A percentile compares a stretch with the other conserved stretches of the same genome.
Conservation (phyloP, 495 filamentous ascomycete species). For the Amphirosellinia nigrospora region DNA sequence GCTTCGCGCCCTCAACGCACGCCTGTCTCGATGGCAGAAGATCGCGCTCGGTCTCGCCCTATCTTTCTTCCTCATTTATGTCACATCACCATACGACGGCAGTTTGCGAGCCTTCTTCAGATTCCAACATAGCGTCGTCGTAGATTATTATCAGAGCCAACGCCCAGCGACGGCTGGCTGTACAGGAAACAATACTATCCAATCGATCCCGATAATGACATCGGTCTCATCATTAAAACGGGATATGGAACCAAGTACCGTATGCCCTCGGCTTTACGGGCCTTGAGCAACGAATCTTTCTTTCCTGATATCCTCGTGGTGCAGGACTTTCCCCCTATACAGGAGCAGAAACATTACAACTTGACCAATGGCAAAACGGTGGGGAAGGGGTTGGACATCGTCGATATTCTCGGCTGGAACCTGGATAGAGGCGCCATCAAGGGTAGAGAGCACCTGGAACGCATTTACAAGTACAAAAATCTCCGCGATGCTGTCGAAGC, state of each 20-base stretch:
- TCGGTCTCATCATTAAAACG: conserved; percentile 53
- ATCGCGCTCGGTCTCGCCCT: conserved; percentile 27
- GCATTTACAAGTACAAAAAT: conserved; percentile 44
- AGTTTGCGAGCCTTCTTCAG: conserved; percentile 36
- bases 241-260: conserved; percentile 50
- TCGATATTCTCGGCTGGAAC: conserved; percentile 45
- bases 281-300: conserved; percentile 38
- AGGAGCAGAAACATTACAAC: conserved; percentile 33
- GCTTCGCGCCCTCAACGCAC: conserved; percentile 36
- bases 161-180: conserved; percentile 39
- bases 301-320: conserved; percentile 47
- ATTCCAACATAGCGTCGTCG: conserved; percentile 37
- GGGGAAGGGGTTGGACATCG: conserved; percentile 24
- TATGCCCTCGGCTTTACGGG: conserved; percentile 45
- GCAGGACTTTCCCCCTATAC: conserved; percentile 45
- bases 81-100: conserved; percentile 35
- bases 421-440: conserved; percentile 34
- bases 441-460: conserved; percentile 36
- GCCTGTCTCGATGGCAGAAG: conserved; percentile 39
- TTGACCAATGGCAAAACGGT: conserved; percentile 36
- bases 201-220: conserved; percentile 44
- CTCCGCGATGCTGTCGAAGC: conserved; percentile 43
- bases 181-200: conserved; percentile 37
- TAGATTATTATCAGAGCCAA: conserved; percentile 38
- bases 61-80: conserved; percentile 37